Percentiles rank a stretch among this genome's conserved stretches.
Evolutionary conservation across 2,329 filamentous ascomycete genomes (phyloP).

Genomic region (Juglanconis oblonga): DNA sequence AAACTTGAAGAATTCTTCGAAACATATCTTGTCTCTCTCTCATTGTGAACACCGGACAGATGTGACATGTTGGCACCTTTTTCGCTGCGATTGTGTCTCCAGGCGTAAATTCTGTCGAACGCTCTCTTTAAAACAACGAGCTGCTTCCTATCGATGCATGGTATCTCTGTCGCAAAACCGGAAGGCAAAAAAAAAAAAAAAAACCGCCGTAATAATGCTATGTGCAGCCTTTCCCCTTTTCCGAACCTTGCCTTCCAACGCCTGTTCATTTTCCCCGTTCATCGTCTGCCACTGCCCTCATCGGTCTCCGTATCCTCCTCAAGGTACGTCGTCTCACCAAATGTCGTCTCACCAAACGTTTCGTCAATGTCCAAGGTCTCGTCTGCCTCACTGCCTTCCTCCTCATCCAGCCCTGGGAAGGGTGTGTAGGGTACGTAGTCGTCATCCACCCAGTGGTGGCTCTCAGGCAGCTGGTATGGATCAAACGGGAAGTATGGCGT

Average conservation of each 20-base stretch:
- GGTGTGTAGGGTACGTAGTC: constrained; percentile 81
- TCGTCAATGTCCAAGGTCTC: constrained; percentile 45
- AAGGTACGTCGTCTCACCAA: constrained; percentile 30
- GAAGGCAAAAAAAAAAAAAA: not conserved
- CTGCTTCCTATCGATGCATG: constrained; percentile 12
- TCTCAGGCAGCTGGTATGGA: constrained; percentile 85
- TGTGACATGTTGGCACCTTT: not conserved
- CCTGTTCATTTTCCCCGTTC: not conserved
- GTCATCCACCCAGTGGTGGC: constrained; percentile 80
- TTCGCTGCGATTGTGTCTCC: not conserved
- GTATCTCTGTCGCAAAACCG: constrained; percentile 14
- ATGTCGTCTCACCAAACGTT: constrained; percentile 3
- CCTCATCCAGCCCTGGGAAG: constrained; percentile 64
- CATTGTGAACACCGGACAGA: not conserved
- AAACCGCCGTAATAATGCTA: constrained; percentile 16
- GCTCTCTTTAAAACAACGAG: constrained; percentile 10
- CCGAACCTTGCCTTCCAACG: not conserved
- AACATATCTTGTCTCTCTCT: not conserved
- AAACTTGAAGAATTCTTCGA: not conserved
- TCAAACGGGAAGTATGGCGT: constrained; percentile 98
- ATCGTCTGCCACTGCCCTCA: constrained; percentile 18
- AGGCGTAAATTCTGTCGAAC: constrained; percentile 1
- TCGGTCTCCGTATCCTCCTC: constrained; percentile 29
- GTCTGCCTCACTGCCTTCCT: constrained; percentile 51
- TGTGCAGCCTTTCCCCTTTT: not conserved